phyloP scores from a whole-genome alignment of 2,329 filamentous ascomycete species.

The Onygenales sp. region DNA sequence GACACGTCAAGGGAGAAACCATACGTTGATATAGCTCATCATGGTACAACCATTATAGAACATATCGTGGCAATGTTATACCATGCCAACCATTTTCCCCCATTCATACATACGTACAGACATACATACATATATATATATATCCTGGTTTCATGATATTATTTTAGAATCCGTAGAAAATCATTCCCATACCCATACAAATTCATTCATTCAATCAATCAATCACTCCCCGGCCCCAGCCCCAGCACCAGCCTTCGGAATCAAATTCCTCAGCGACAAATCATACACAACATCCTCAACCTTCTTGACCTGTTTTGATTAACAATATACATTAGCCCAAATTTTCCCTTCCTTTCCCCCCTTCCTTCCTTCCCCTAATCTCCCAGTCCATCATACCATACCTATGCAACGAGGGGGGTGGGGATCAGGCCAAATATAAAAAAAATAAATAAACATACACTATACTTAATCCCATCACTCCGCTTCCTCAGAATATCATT shows the following conservation, averaged over 20 bases:
- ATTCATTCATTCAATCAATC: background rate
- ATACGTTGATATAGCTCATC: too few species aligned
- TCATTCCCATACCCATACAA: too few species aligned
- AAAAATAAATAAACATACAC: constrained; percentile 30
- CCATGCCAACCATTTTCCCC: too few species aligned
- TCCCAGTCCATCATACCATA: too few species aligned
- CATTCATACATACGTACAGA: too few species aligned
- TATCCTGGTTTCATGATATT: background rate
- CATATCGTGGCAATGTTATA: too few species aligned
- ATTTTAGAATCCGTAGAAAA: too few species aligned
- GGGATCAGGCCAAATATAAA: background rate
- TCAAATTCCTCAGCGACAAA: constrained; percentile 72
- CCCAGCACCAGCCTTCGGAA: constrained; percentile 41
- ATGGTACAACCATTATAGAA: too few species aligned
- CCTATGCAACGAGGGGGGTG: background rate
- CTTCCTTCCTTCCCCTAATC: too few species aligned
- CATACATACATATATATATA: too few species aligned
- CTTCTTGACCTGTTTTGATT: constrained; percentile 62
- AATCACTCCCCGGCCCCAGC: background rate
- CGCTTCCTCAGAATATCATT: constrained; percentile 84
- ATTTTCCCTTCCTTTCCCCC: too few species aligned
- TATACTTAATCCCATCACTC: constrained; percentile 91
- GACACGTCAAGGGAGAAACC: too few species aligned
- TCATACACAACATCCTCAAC: constrained; percentile 98
- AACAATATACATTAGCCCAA: background rate